phyloP scores from a whole-genome alignment of 805 yeast species.

The Starmera quercuum region DNA sequence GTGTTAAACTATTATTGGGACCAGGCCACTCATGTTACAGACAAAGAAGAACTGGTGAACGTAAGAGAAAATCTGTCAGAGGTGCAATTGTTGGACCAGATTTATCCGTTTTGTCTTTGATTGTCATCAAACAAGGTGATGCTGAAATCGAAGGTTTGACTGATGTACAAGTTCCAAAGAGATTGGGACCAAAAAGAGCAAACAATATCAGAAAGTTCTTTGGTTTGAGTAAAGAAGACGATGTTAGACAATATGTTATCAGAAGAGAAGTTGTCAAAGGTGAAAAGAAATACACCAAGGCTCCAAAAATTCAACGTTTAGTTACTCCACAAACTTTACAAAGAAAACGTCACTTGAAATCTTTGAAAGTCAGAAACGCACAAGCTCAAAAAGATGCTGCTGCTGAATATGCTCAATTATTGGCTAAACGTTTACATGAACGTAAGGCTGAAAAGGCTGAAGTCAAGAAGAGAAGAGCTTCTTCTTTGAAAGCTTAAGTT shows the following conservation, averaged over 20 bases:
- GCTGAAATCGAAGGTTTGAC: constrained; percentile 93
- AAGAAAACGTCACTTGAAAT: constrained; percentile 96
- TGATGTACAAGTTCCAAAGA: constrained; percentile 91
- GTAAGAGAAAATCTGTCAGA: constrained; percentile 99
- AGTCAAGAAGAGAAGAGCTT: constrained; percentile 99
- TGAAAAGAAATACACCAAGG: constrained; percentile 98
- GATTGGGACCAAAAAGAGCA: constrained; percentile 99
- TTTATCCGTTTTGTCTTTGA: constrained; percentile 90
- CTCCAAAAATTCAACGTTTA: constrained; percentile 99
- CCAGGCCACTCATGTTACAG: constrained; percentile 98
- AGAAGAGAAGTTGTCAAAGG: constrained; percentile 98
- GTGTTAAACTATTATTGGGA: constrained; percentile 92
- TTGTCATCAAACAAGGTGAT: constrained; percentile 96
- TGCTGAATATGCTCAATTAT: constrained; percentile 98
- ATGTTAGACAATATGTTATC: constrained; percentile 73
- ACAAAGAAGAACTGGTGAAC: constrained; percentile 99
- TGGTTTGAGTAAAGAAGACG: constrained; percentile 82
- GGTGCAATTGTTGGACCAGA: constrained; percentile 98
- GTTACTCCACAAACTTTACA: constrained; percentile 98
- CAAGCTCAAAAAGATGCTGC: constrained; percentile 99
- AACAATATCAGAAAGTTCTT: constrained; percentile 99
- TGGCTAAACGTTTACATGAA: constrained; percentile 97
- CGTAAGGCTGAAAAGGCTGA: constrained; percentile 98
- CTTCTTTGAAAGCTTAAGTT: constrained; percentile 85
- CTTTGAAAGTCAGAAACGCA: constrained; percentile 93